These are phyloP conservation scores for Triticum urartu DNA, from an alignment of 176 grass and related monocot species.

Conservation along the genomic window DNA sequence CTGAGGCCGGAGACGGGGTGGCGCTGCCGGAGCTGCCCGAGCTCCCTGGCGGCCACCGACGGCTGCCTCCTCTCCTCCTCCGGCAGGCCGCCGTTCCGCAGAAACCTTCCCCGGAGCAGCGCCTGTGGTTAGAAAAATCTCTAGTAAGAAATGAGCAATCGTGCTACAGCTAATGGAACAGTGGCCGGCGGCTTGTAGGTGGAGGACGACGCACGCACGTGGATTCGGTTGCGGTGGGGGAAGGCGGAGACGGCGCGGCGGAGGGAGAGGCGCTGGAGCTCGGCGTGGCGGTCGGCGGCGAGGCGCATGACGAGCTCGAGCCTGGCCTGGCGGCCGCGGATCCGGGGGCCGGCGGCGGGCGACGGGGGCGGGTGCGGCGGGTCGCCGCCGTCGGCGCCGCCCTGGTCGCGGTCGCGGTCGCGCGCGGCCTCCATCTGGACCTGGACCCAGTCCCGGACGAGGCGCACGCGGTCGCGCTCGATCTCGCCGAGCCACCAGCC, in stretches of 20 bases:
- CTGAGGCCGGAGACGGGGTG: constrained; percentile 83
- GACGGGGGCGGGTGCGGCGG: constrained; percentile 21
- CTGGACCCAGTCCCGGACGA: constrained; percentile 59
- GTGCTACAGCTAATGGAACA: constrained; percentile 15
- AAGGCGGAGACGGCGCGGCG: constrained; percentile 74
- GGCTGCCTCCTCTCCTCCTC: constrained; percentile 66
- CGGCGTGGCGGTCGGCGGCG: constrained; percentile 81
- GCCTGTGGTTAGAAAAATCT: constrained; percentile 37
- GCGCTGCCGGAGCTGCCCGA: constrained; percentile 73
- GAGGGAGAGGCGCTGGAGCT: constrained; percentile 65
- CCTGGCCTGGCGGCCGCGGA: constrained; percentile 83
- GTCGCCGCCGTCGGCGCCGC: neutral
- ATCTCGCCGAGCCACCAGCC: constrained; percentile 54
- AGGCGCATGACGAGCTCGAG: constrained; percentile 91
- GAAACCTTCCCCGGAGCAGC: constrained; percentile 78
- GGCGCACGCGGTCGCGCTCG: constrained; percentile 61
- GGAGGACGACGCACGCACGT: constrained; percentile 32
- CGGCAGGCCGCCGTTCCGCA: constrained; percentile 58
- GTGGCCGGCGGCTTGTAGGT: neutral
- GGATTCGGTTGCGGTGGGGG: constrained; percentile 86
- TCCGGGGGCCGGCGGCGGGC: constrained; percentile 52
- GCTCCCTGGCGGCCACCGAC: constrained; percentile 67
- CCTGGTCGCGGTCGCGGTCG: too few relatives aligned
- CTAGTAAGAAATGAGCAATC: too few relatives aligned
- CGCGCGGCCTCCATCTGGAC: constrained; percentile 48